Base-by-base conservation (phyloP, 2,329 filamentous ascomycete species). In the Tolypocladium capitatum region DNA sequence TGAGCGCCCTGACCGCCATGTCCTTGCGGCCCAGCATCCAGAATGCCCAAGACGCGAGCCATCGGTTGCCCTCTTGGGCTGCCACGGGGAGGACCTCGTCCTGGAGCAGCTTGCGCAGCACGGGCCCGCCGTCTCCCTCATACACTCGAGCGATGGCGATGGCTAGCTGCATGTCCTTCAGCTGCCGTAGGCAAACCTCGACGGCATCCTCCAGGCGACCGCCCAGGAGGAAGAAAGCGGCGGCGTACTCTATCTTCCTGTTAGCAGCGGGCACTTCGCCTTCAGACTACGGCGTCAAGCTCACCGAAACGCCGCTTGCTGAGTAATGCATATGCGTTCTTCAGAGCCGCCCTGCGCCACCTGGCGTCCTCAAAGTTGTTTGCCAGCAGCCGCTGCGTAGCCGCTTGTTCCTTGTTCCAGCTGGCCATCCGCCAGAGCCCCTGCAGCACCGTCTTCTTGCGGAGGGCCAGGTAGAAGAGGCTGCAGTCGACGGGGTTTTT, bases 41-140 rank as follows among this genome's bases (percentile, higher is more conserved):
- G 61, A 95, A 95, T 2, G 87, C 86, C 92, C 92, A 98, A 0
- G 86, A 92, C 11, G 90, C 86, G 49, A 95, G 78, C 91, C 92
- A 98, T 49, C 91, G 77, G 60, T 98, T 91, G 2, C 88, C 88
- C 53, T 91, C 82, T 36, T 81, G 75, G 0, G 85, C 81, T 18
- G 92, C 92, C 52, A 86, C 68, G 0, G 81, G 78, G 0, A 97
- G 71, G 2, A 97, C 78, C 51, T 84, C 85, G 11, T 94, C 85
- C 57, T 86, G 79, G 1, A 98, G 70, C 9, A 98, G 73, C 48
- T 78, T 79, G 27, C 74, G 75, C 3, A 97, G 63, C 0, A 92
- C 78, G 0, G 82, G 81, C 0, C 87, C 86, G 21, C 81, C 74
- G 50, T 96, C 90, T 4, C 89, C 89, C 58, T 91, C 88, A 55